These are phyloP conservation scores for Cicer yamashitae DNA, from an alignment of 306 rosid species.

Conservation along the genomic window DNA sequence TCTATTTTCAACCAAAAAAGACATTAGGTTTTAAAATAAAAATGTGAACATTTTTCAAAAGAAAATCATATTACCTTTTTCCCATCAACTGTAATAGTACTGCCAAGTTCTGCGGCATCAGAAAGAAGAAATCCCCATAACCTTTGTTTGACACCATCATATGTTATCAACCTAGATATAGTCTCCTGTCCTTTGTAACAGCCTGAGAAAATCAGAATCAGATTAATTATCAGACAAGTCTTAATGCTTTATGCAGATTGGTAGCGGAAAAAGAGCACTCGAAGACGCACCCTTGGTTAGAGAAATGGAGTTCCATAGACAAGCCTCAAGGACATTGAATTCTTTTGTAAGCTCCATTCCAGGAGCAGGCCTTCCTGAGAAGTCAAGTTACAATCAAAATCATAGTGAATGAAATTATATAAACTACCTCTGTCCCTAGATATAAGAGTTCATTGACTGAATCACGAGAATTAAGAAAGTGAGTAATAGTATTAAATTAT, in stretches of 20 bases:
- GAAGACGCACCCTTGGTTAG: constrained; percentile 64
- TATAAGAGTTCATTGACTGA: too few relatives aligned
- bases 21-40: neutral
- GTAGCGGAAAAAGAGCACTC: constrained; percentile 35
- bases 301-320: constrained; percentile 92
- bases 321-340: constrained; percentile 89
- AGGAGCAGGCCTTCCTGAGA: constrained; percentile 91
- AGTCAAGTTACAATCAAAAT: constrained; percentile 30
- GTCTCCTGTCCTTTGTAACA: constrained; percentile 99
- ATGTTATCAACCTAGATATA: constrained; percentile 86
- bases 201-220: constrained; percentile 59
- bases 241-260: constrained; percentile 33
- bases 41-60: constrained; percentile 3
- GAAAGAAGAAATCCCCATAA: constrained; percentile 89
- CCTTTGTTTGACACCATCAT: constrained; percentile 90
- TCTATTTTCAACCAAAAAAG: constrained; percentile 11
- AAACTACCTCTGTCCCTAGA: too few relatives aligned
- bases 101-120: constrained; percentile 80
- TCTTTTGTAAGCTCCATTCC: constrained; percentile 90
- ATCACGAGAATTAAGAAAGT: too few relatives aligned
- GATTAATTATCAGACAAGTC: constrained; percentile 31
- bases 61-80: constrained; percentile 60
- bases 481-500: too few relatives aligned
- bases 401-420: constrained; percentile 23
- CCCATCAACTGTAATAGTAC: constrained; percentile 68